Percentiles rank a stretch among this genome's conserved stretches.
phyloP scores from a whole-genome alignment of 2,329 filamentous ascomycete genomes.

The Didymella sp. region DNA sequence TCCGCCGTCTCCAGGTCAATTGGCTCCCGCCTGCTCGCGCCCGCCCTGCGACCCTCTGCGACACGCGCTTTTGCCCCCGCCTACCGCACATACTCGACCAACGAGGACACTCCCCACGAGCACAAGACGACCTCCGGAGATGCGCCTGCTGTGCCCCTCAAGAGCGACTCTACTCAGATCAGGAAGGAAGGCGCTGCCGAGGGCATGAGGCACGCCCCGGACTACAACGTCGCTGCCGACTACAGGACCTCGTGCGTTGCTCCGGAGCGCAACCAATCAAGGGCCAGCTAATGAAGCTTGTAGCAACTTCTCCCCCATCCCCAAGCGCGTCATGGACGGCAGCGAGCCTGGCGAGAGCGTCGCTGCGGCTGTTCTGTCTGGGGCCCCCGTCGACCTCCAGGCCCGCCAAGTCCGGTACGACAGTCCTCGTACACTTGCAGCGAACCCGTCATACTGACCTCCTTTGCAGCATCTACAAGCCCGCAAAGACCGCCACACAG shows the following conservation, averaged over 20 bases:
- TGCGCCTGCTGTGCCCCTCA: conserved; percentile 45
- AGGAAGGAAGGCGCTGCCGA: conserved; percentile 59
- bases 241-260: conserved; percentile 84
- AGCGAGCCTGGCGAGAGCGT: conserved; percentile 79
- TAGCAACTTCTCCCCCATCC: conserved; percentile 89
- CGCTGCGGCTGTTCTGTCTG: conserved; percentile 85
- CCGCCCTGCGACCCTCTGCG: conserved; percentile 39
- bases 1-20: conserved; percentile 51
- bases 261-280: neutral
- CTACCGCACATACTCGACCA: conserved; percentile 45
- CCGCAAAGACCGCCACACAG: conserved; percentile 93
- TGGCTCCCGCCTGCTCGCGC: conserved; percentile 50
- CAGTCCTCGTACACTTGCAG: neutral
- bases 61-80: conserved; percentile 31
- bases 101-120: conserved; percentile 29
- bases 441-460: neutral
- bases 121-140: conserved; percentile 47
- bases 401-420: conserved; percentile 88
- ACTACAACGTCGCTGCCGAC: conserved; percentile 82
- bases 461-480: conserved; percentile 79
- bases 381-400: conserved; percentile 92
- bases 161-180: conserved; percentile 57
- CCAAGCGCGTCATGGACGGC: conserved; percentile 87
- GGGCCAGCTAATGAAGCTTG: conserved; percentile 31
- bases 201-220: conserved; percentile 71